Evolutionary conservation across 352 stramenopile genomes (phyloP).

Genomic region (Plasmopara muralis): DNA sequence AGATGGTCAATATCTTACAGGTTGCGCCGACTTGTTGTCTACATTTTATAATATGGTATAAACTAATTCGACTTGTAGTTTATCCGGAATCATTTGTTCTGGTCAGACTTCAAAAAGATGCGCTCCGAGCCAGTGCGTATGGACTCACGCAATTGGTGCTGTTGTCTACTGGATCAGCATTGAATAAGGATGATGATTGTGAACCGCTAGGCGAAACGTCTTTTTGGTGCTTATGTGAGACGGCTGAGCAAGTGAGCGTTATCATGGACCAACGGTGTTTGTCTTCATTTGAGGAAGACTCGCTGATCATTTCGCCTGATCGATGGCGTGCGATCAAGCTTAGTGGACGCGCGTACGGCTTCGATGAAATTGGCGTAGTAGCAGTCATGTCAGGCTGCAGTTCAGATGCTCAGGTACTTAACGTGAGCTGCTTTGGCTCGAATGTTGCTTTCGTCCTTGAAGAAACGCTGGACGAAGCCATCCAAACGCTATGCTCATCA

Average conservation of each 20-base stretch:
- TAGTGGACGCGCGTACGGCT: constrained; percentile 69
- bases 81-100: constrained; percentile 73
- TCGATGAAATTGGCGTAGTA: constrained; percentile 83
- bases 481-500: constrained; percentile 57
- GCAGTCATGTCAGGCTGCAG: constrained; percentile 79
- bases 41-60: not conserved
- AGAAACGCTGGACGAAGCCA: constrained; percentile 62
- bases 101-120: constrained; percentile 69
- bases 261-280: constrained; percentile 72
- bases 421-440: constrained; percentile 79
- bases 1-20: constrained; percentile 71
- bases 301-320: constrained; percentile 79
- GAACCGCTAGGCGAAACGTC: constrained; percentile 27
- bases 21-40: constrained; percentile 18
- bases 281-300: constrained; percentile 53
- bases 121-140: constrained; percentile 62
- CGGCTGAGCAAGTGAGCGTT: constrained; percentile 74
- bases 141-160: constrained; percentile 76
- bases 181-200: constrained; percentile 7
- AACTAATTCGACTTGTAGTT: constrained; percentile 28
- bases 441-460: constrained; percentile 82
- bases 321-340: constrained; percentile 83
- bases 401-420: constrained; percentile 77
- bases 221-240: constrained; percentile 85
- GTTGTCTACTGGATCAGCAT: constrained; percentile 27